phyloP scores from a whole-genome alignment of 2,329 filamentous ascomycete genomes.

The Plectosphaerella cucumerina region DNA sequence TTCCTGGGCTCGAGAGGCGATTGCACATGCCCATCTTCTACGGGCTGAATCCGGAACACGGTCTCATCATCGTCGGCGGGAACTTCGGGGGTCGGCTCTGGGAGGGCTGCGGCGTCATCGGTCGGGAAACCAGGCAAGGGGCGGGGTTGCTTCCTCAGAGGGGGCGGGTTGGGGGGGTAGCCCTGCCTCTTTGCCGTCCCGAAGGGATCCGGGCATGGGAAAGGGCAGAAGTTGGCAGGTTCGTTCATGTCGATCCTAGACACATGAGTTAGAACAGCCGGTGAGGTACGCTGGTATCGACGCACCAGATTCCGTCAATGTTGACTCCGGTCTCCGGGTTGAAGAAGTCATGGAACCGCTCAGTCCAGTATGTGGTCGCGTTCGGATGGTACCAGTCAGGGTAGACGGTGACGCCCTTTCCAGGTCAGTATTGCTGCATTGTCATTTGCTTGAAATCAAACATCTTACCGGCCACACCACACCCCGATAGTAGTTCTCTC shows the following conservation, averaged over 20 bases:
- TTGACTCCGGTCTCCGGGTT: constrained; percentile 59
- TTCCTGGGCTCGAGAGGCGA: background rate
- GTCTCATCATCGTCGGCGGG: background rate
- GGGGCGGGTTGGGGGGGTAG: constrained; percentile 57
- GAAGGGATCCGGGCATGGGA: constrained; percentile 33
- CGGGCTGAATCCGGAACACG: background rate
- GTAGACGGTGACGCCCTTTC: constrained; percentile 57
- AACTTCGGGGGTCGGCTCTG: background rate
- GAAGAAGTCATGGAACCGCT: constrained; percentile 64
- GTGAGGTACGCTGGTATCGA: constrained; percentile 55
- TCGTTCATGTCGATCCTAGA: constrained; percentile 47
- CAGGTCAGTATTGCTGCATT: background rate
- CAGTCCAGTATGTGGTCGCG: constrained; percentile 63
- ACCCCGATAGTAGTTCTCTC: constrained; percentile 54
- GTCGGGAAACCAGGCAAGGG: constrained; percentile 51
- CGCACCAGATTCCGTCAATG: constrained; percentile 69
- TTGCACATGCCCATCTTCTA: background rate
- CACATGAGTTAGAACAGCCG: constrained; percentile 18
- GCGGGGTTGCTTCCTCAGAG: constrained; percentile 59
- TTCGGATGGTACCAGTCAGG: constrained; percentile 72
- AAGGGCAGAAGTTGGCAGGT: constrained; percentile 55
- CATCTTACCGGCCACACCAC: constrained; percentile 63
- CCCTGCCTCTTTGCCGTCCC: constrained; percentile 17
- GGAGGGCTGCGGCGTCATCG: background rate
- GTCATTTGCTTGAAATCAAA: no score